Evolutionary conservation across 78 protist genomes (phyloP), one percentile per base, ranked within the genome.

Genomic region (Trichosphaerium sp.): DNA sequence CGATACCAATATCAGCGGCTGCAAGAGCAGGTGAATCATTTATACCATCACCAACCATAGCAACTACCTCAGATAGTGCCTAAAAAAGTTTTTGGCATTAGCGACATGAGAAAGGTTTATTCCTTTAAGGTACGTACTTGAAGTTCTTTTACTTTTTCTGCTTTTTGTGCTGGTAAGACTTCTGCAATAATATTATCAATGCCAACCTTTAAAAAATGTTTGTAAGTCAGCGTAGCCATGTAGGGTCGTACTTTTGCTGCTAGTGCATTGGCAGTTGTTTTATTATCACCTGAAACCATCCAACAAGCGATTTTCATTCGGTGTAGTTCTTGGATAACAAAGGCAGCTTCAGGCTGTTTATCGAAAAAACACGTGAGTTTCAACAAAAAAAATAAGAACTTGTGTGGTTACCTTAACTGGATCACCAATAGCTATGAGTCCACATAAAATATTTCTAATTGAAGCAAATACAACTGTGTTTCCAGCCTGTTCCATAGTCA

Each of bases 21-120:
- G 86, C 88, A 0, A 87, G 72, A 0, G 93, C 91, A 2, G 89
- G 89, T 10, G 85, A 25, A 37, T 91, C 96, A 55, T 91, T 91
- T 62, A 88, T 83, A 42, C 96, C 96, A 49, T 91, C 96, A 41
- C 96, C 96, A 26, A 91, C 84, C 85, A 91, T 84, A 2, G 90
- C 92, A 10, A 85, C 91, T 15, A 57, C 34, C 28, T 65, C 51
- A n/a, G n/a, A n/a, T n/a, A n/a, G n/a, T n/a, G n/a, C n/a, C n/a
- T n/a, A n/a, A n/a, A n/a, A n/a, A n/a, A n/a, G n/a, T n/a, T n/a
- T n/a, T n/a, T n/a, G n/a, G n/a, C n/a, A n/a, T n/a, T n/a, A n/a
- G n/a, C n/a, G n/a, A n/a, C n/a, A n/a, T n/a, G n/a, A n/a, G n/a
- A n/a, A n/a, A n/a, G n/a, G n/a, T n/a, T n/a, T 44, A 21, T 18